A percentile compares a stretch with the other conserved stretches of the same genome.
Evolutionary conservation across 2,329 filamentous ascomycete species (phyloP).

Genomic region (Penicillium sp.): DNA sequence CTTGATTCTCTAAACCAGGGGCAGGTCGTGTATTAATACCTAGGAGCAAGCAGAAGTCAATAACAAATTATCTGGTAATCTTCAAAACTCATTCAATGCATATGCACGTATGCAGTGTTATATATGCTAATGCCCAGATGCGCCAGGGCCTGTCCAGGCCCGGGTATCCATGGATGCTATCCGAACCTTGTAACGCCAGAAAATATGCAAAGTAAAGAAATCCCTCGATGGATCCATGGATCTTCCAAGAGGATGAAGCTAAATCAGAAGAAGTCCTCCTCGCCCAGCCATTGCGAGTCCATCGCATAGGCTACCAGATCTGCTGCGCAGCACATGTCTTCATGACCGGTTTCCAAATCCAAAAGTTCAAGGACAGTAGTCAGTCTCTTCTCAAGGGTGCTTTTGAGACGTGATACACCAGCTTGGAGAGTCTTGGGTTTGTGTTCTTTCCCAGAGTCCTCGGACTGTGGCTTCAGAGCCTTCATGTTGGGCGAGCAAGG

Average conservation of each 20-base stretch:
- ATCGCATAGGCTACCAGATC: constrained; percentile 48
- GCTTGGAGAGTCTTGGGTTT: constrained; percentile 12
- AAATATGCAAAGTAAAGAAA: not conserved
- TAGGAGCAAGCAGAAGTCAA: too few relatives aligned
- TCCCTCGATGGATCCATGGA: not conserved
- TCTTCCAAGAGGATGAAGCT: not conserved
- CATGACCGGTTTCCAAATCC: constrained; percentile 40
- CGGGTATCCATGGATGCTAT: not conserved
- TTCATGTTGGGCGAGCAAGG: constrained; percentile 36
- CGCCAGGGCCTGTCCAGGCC: not conserved
- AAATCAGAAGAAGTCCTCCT: constrained; percentile 40
- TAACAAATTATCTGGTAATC: not conserved
- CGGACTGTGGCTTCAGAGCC: constrained; percentile 6
- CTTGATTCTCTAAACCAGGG: too few relatives aligned
- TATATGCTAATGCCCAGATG: not conserved
- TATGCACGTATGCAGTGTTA: not conserved
- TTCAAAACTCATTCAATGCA: not conserved
- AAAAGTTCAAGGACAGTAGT: constrained; percentile 37
- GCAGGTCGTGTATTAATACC: too few relatives aligned
- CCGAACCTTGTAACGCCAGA: not conserved
- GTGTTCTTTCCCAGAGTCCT: constrained; percentile 2
- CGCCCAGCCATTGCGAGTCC: constrained; percentile 43
- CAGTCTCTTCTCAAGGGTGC: constrained; percentile 36
- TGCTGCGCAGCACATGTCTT: constrained; percentile 46
- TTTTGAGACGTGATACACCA: constrained; percentile 27